Conservation (phyloP, 2,329 filamentous ascomycete genomes). For the Claviceps purpurea region DNA sequence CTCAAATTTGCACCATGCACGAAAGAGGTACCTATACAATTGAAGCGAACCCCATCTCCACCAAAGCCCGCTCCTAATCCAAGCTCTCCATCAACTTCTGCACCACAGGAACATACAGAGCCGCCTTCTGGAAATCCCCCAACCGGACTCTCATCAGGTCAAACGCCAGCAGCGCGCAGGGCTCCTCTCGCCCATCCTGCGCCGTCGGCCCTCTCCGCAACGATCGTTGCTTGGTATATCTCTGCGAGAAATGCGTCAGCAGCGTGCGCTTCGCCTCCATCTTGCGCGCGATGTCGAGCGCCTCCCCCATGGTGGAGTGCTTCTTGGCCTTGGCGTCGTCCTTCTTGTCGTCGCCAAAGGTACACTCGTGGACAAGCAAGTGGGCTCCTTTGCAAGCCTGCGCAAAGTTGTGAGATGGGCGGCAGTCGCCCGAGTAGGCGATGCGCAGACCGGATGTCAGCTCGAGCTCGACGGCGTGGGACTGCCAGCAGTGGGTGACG, state of each 20-base stretch:
- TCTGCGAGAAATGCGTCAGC: slow-evolving; percentile 88
- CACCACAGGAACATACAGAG: slow-evolving; percentile 47
- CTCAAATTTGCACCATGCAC: too few species aligned
- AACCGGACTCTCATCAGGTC: slow-evolving; percentile 66
- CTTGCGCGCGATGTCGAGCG: slow-evolving; percentile 57
- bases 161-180: slow-evolving; percentile 54
- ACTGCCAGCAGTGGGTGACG: slow-evolving; percentile 68
- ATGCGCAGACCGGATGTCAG: slow-evolving; percentile 73
- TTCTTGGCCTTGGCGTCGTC: slow-evolving; percentile 76
- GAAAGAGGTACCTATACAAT: neutral
- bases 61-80: neutral
- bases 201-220: slow-evolving; percentile 20
- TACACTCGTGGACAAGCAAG: slow-evolving; percentile 87
- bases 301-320: slow-evolving; percentile 80
- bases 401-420: slow-evolving; percentile 60
- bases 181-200: slow-evolving; percentile 13
- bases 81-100: slow-evolving; percentile 33
- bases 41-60: too few species aligned
- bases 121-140: slow-evolving; percentile 55
- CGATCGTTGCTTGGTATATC: slow-evolving; percentile 58
- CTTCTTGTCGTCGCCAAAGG: slow-evolving; percentile 75
- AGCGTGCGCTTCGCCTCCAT: slow-evolving; percentile 75
- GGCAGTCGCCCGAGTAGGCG: slow-evolving; percentile 88
- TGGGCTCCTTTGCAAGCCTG: slow-evolving; percentile 61
- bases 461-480: slow-evolving; percentile 64